These are phyloP conservation scores for Physaria fendleri DNA, from an alignment of 345 rosid species.

Conservation along the genomic window DNA sequence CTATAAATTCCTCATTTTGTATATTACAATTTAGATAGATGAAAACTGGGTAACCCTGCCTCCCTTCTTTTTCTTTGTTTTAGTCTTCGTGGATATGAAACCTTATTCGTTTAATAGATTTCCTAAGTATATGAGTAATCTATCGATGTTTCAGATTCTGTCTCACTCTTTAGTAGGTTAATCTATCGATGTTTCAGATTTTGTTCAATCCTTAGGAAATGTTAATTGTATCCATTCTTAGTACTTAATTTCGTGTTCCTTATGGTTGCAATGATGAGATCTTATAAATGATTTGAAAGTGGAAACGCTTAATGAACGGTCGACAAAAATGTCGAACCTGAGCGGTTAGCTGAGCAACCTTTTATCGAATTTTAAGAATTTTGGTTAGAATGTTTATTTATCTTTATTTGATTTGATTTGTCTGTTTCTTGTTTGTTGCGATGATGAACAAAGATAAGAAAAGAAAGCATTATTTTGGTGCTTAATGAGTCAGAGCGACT, in stretches of 20 bases:
- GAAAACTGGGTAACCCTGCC: constrained; percentile 10
- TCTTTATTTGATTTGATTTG: background rate
- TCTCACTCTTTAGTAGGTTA: background rate
- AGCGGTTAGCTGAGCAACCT: constrained; percentile 58
- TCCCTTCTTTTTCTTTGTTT: background rate
- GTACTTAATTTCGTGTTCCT: no score
- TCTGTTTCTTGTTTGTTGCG: constrained; percentile 14
- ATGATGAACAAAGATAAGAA: constrained; percentile 24
- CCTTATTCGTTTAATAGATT: no score
- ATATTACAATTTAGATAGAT: background rate
- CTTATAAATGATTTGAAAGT: constrained; percentile 20
- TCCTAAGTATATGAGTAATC: background rate
- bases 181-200: background rate
- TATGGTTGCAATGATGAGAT: constrained; percentile 47
- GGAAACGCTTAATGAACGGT: constrained; percentile 37
- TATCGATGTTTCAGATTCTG: background rate
- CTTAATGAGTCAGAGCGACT: constrained; percentile 33
- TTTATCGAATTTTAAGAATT: no score
- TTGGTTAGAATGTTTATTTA: no score
- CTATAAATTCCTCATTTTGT: background rate
- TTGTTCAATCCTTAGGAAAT: no score
- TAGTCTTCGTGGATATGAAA: background rate
- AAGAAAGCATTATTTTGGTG: constrained; percentile 10
- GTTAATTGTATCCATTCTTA: background rate
- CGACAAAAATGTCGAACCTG: constrained; percentile 42